Percentiles rank a stretch among this genome's conserved stretches.
phyloP scores from a whole-genome alignment of 163 green algal genomes.

The Scenedesmus sp. region DNA sequence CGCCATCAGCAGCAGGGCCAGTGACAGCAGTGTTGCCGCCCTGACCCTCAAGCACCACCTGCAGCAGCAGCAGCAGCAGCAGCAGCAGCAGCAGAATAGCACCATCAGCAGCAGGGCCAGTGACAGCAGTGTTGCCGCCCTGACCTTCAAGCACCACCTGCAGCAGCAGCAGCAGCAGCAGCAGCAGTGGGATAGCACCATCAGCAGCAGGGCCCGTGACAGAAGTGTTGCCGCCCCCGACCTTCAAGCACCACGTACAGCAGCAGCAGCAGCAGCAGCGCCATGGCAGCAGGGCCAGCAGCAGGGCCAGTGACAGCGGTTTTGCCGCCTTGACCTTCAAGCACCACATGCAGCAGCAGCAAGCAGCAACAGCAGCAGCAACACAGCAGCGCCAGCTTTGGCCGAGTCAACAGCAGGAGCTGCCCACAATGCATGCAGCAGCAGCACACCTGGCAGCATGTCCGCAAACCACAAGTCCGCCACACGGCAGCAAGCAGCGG shows the following conservation, averaged over 20 bases:
- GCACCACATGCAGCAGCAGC: constrained; percentile 62
- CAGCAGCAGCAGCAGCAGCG: background rate
- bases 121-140: constrained; percentile 87
- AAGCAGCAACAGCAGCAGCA: background rate
- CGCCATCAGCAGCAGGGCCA: background rate
- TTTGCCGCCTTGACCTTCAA: constrained; percentile 87
- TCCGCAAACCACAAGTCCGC: background rate
- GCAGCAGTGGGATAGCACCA: background rate
- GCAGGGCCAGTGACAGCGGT: constrained; percentile 86
- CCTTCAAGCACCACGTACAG: no score
- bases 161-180: background rate
- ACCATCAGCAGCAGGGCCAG: constrained; percentile 79
- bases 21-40: background rate
- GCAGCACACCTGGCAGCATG: background rate
- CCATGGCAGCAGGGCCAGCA: constrained; percentile 56
- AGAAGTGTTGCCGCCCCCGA: no score
- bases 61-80: background rate
- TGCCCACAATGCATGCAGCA: background rate
- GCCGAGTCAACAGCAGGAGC: background rate
- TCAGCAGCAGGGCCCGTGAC: no score
- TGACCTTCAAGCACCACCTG: constrained; percentile 88
- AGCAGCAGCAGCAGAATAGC: background rate
- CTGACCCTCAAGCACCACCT: background rate
- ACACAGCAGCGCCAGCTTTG: background rate
- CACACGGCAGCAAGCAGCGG: no score